Base-by-base conservation (phyloP, 2,329 filamentous ascomycete genomes). In the Plenodomus lindquistii region DNA sequence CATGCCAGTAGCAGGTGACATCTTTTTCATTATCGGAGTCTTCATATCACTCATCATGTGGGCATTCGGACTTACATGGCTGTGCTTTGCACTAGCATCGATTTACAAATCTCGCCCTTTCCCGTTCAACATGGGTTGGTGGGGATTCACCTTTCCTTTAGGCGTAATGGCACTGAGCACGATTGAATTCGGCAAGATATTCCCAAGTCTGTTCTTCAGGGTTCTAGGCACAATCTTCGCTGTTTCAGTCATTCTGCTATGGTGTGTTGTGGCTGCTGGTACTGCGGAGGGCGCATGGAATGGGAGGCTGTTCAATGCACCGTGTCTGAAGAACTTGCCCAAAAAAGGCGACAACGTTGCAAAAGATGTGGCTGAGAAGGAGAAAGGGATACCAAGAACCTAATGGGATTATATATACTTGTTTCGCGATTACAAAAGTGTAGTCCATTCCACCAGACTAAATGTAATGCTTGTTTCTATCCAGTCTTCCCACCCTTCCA, bases 91-190 rank as follows among this genome's bases (percentile, higher is more conserved):
- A 0, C 55, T 82, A 0, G 76, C 78, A 3, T 77, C 75, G 15
- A 76, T 83, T 46, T 70, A 70, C 20, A 69, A 73, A 37, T 70
- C 66, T 24, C 63, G 66, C 22, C 65, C 64, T 16, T 81, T 85
- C 52, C 80, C 81, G 0, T 85, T 85, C 65, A 85, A 85, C 59
- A 81, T 85, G 69, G 82, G 82, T 13, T 83, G 82, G 81, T 85
- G 81, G 81, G 80, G 79, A 2, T 84, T 84, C 50, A 82, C 78
- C 0, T 85, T 85, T 54, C 83, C 82, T 0, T 59, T 83, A 2
- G 83, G 82, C 2, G 82, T 84, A 0, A 84, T 79, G 63, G 76
- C 82, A 0, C 67, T 78, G 8, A 75, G 69, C 24, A 81, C 79
- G 0, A 74, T 74, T 3, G 67, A 73, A 39, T 71, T 81, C 48